Evolutionary conservation across 2,329 filamentous ascomycete genomes (phyloP), one percentile per base, ranked within the genome.

Genomic region (Davidsoniella neocaledoniae): DNA sequence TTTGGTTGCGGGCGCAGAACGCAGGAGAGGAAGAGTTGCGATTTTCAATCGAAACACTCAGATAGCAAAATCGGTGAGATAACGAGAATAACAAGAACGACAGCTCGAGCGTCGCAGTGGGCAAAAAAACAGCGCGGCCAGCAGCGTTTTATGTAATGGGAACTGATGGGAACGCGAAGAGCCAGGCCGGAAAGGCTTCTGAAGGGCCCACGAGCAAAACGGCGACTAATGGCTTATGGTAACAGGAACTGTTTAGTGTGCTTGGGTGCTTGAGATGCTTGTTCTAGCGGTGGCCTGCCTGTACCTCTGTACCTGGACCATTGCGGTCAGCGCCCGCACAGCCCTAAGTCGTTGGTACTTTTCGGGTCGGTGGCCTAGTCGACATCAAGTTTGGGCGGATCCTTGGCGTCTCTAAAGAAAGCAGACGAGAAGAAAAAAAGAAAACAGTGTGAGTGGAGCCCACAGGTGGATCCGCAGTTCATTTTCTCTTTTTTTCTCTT

Each of bases 1-100:
- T 62, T 57, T 60, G 65, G 66, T 65, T 65, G 62, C 61, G 59
- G 64, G 63, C 64, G 62, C 63, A 56, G 55, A 52, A 55, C 40
- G 43, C 25, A 48, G 48, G 47, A 29, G 41, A 45, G 41, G 41
- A 46, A 46, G 47, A 46, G 47, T 29, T 53, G 39, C 36, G 48
- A 48, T 51, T 51, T 48, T 46, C 41, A 49, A 51, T 43, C 7
- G 52, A 51, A 49, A 48, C 45, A 47, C 42, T 25, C 42, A 25
- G 37, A 48, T 41, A 29, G 46, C 33, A 49, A 39, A 52, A 52
- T 44, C 19, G 10, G 45, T 45, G 50, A 52, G 50, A 52, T 52
- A 48, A 47, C 21, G n/a, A 25, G 33, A 47, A 39, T 36, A 21
- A 39, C 23, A 52, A 48, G 43, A 51, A 51, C 29, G 33, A 29